phyloP scores from a whole-genome alignment of 345 rosid species.

The Citropsis articulata region DNA sequence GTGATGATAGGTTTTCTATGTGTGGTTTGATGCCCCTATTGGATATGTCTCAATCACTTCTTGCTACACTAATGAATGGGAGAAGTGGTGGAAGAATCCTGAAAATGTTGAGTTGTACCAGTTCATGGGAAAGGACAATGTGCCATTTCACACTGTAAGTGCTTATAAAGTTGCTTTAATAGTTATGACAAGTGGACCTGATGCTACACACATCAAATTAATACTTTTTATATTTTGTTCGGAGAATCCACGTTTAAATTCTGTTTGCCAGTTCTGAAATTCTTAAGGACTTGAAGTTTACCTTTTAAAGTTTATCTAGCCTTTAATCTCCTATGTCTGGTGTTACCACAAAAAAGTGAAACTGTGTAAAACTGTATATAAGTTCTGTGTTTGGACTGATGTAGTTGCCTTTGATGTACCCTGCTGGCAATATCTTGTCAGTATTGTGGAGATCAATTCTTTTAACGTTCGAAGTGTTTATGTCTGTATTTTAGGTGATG shows the following conservation, averaged over 20 bases:
- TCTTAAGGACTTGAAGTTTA: neutral
- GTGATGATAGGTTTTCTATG: constrained; percentile 80
- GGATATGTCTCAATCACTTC: constrained; percentile 91
- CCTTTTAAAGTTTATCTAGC: neutral
- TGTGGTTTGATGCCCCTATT: constrained; percentile 99
- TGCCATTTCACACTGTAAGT: constrained; percentile 97
- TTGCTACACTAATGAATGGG: constrained; percentile 95
- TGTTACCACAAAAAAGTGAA: neutral
- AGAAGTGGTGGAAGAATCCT: constrained; percentile 99
- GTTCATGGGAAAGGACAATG: constrained; percentile 99
- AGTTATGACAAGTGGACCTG: neutral
- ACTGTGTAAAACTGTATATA: neutral
- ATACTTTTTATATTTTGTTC: neutral
- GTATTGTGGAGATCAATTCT: constrained; percentile 6
- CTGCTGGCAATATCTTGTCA: neutral
- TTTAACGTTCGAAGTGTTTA: neutral
- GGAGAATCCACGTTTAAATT: neutral
- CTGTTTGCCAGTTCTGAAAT: neutral
- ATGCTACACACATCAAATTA: neutral
- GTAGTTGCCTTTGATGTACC: neutral
- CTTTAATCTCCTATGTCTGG: neutral
- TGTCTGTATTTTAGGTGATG: constrained; percentile 64
- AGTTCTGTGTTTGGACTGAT: neutral
- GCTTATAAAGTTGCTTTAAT: neutral
- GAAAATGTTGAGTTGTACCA: constrained; percentile 93